Evolutionary conservation across 2,329 filamentous ascomycete genomes (phyloP), one percentile per base, ranked within the genome.

Genomic region (Trichoderma simmonsii): DNA sequence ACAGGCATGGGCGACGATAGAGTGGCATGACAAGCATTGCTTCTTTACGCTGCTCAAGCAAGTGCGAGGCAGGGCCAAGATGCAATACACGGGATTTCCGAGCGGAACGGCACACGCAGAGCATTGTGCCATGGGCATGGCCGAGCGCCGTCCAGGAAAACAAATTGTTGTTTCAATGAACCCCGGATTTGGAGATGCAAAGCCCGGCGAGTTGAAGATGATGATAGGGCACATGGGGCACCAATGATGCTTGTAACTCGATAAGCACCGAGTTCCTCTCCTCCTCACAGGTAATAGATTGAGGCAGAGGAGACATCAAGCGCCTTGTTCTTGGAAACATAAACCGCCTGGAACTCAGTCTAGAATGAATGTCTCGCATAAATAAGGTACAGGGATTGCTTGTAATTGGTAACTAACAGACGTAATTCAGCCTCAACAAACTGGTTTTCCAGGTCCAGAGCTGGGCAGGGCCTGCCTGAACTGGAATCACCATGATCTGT

Each of bases 1-100:
- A 43, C 7, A 43, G 62, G 62, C 36, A 18, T 65, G 34, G 32
- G 62, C 62, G 36, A 65, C 62, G 14, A 65, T 43, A 28, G 32
- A 39, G 62, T 65, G 62, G 62, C 62, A 65, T 43, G 62, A 65
- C 36, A 65, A 65, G 62, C 62, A 65, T 43, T 65, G 62, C 62
- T 65, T 65, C 36, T 65, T 65, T 43, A 65, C 62, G 62, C 36
- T 65, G 62, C 28, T 65, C 34, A 65, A 65, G 62, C 62, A 65
- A 43, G 62, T 30, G n/a, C 32, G 62, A 24, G 62, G 62, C 62
- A 65, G 48, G 62, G 32, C 62, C 34, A 65, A 65, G 62, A 39
- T 65, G 62, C 62, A 65, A 43, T 65, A 65, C 62, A 65, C 62
- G 62, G 62, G 62, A 7, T 65, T 65, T 48, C n/a, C 21, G 62